These are phyloP conservation scores for Blakeslea trispora DNA, from an alignment of 371 early-diverging fungal genomes.

Conservation along the genomic window DNA sequence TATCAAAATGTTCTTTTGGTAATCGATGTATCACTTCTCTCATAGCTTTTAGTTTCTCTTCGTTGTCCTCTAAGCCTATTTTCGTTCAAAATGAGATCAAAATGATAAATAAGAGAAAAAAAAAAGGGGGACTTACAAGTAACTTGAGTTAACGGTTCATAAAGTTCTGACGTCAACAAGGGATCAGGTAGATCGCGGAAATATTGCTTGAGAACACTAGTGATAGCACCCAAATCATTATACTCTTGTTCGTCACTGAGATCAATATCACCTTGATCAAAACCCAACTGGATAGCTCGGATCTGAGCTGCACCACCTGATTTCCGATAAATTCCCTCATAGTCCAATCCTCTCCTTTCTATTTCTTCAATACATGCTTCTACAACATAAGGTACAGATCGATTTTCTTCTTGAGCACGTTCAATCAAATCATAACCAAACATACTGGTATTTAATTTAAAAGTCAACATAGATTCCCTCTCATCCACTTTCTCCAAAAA, in stretches of 20 bases:
- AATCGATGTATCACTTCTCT: constrained; percentile 22
- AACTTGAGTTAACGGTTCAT: constrained; percentile 73
- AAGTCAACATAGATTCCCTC: too few species aligned
- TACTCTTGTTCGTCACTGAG: constrained; percentile 55
- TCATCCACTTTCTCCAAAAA: too few species aligned
- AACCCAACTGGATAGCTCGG: constrained; percentile 60
- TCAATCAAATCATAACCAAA: constrained; percentile 39
- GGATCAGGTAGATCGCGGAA: constrained; percentile 93
- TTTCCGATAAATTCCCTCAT: constrained; percentile 93
- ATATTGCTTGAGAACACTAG: constrained; percentile 94
- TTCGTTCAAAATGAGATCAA: too few species aligned
- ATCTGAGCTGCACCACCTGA: constrained; percentile 90
- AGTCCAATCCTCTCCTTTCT: constrained; percentile 72
- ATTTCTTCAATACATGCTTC: constrained; percentile 78
- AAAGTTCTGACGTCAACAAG: constrained; percentile 79
- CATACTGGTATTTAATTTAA: constrained; percentile 6
- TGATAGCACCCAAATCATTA: constrained; percentile 74
- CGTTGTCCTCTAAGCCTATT: too few species aligned
- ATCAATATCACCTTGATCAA: constrained; percentile 57
- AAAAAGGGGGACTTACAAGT: constrained; percentile 47
- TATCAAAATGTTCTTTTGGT: constrained; percentile 44
- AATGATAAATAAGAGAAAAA: too few species aligned
- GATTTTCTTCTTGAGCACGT: constrained; percentile 33
- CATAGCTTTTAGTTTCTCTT: constrained; percentile 23
- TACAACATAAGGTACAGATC: constrained; percentile 72